Conservation (phyloP, 345 rosid genomes). For the Abelmoschus esculentus region DNA sequence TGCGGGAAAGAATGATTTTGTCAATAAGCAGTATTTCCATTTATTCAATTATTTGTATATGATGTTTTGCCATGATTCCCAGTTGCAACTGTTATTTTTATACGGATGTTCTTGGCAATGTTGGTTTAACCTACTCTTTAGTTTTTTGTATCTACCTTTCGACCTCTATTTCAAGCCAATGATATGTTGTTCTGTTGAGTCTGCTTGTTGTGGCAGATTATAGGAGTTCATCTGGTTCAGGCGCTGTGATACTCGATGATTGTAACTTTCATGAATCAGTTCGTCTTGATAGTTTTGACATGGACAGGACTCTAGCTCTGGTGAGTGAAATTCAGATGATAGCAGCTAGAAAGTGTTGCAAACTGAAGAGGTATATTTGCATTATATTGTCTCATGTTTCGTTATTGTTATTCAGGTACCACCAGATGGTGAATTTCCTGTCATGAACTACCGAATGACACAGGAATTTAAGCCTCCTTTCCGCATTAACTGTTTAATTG, state of each 20-base stretch:
- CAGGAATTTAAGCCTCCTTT: constrained; percentile 99
- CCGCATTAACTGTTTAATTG: constrained; percentile 54
- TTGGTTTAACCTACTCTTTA: not conserved
- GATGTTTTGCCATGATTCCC: constrained; percentile 7
- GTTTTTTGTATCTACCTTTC: not conserved
- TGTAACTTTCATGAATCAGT: constrained; percentile 99
- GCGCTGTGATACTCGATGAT: constrained; percentile 85
- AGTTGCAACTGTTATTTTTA: not conserved
- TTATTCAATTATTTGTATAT: not conserved
- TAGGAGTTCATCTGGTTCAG: constrained; percentile 51
- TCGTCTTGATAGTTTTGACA: constrained; percentile 83
- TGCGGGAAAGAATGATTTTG: not conserved
- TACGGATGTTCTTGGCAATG: not conserved
- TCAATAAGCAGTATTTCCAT: not conserved
- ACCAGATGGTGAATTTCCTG: constrained; percentile 98
- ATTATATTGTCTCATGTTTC: constrained; percentile 9
- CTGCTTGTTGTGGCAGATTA: constrained; percentile 55
- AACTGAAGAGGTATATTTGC: constrained; percentile 3
- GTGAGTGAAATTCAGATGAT: constrained; percentile 40
- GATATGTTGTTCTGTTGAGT: not conserved
- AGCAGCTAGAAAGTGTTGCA: not conserved
- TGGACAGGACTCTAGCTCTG: constrained; percentile 80
- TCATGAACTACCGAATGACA: constrained; percentile 98
- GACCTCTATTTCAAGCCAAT: constrained; percentile 8
- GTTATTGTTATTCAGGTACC: constrained; percentile 56